A percentile compares a stretch with the other conserved stretches of the same genome.
Evolutionary conservation across 495 filamentous ascomycete genomes (phyloP).

Genomic region (Talaromyces adpressus): DNA sequence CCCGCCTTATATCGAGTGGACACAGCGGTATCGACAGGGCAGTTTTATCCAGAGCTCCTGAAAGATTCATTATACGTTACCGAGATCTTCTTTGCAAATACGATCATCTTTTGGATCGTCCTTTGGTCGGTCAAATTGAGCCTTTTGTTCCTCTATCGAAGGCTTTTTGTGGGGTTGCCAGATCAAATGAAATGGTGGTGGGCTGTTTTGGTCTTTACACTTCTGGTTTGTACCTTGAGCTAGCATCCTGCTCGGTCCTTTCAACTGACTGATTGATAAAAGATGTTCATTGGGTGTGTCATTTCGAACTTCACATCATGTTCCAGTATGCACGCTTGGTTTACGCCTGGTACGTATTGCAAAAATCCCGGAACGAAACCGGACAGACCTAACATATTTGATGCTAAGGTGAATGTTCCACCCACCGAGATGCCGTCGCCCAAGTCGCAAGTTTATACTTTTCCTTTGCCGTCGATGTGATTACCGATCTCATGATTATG

Average conservation of each 20-base stretch:
- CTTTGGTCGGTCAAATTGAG: slow-evolving; percentile 43
- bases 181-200: slow-evolving; percentile 29
- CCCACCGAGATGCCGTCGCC: slow-evolving; percentile 22
- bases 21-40: slow-evolving; percentile 1
- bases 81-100: slow-evolving; percentile 35
- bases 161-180: slow-evolving; percentile 25
- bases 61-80: slow-evolving; percentile 20
- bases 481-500: slow-evolving; percentile 46
- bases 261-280: neutral
- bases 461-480: slow-evolving; percentile 30
- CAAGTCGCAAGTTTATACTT: slow-evolving; percentile 35
- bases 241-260: neutral
- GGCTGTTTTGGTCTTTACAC: slow-evolving; percentile 26
- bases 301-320: slow-evolving; percentile 32
- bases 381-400: neutral
- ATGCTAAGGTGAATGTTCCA: slow-evolving; percentile 20
- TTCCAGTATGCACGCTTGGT: slow-evolving; percentile 29
- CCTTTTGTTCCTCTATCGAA: slow-evolving; percentile 35
- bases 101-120: slow-evolving; percentile 34
- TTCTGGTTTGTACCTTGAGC: slow-evolving; percentile 20
- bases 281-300: slow-evolving; percentile 28
- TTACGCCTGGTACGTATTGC: slow-evolving; percentile 22
- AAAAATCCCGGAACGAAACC: neutral
- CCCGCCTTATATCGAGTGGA: slow-evolving; percentile 21
- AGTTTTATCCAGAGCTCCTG: slow-evolving; percentile 16